These are phyloP conservation scores for Panicum miliaceum DNA, from an alignment of 176 grass and related monocot genomes.

Conservation along the genomic window DNA sequence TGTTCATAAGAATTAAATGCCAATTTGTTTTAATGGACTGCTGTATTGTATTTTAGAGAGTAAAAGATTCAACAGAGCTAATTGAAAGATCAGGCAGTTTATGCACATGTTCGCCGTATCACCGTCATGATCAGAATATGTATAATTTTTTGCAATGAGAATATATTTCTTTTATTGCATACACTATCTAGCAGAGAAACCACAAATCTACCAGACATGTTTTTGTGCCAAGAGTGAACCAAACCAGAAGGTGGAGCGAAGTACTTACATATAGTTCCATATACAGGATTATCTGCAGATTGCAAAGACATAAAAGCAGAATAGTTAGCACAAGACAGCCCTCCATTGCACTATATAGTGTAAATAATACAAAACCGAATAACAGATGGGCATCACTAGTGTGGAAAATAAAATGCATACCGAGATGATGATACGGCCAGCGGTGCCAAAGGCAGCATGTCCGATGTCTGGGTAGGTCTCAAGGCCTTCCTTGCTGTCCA, in stretches of 20 bases:
- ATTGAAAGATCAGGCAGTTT: conserved; percentile 8
- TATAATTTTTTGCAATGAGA: not conserved
- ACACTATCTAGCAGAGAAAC: not conserved
- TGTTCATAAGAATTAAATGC: not conserved
- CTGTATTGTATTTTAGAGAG: not conserved
- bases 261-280: conserved; percentile 94
- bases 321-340: conserved; percentile 26
- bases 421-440: conserved; percentile 75
- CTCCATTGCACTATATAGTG: not conserved
- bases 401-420: conserved; percentile 42
- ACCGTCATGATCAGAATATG: not conserved
- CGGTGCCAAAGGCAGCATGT: conserved; percentile 86
- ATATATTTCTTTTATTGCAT: not conserved
- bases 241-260: not conserved
- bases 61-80: conserved; percentile 6
- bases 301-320: conserved; percentile 24
- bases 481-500: conserved; percentile 79
- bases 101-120: not conserved
- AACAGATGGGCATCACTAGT: not conserved
- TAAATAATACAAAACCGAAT: conserved; percentile 18
- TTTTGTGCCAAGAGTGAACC: not conserved
- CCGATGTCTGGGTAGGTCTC: conserved; percentile 92
- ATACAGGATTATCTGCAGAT: conserved; percentile 86
- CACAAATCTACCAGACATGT: not conserved
- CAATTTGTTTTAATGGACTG: not conserved